phyloP scores from a whole-genome alignment of 306 rosid genomes.

The Medicago ruthenica region DNA sequence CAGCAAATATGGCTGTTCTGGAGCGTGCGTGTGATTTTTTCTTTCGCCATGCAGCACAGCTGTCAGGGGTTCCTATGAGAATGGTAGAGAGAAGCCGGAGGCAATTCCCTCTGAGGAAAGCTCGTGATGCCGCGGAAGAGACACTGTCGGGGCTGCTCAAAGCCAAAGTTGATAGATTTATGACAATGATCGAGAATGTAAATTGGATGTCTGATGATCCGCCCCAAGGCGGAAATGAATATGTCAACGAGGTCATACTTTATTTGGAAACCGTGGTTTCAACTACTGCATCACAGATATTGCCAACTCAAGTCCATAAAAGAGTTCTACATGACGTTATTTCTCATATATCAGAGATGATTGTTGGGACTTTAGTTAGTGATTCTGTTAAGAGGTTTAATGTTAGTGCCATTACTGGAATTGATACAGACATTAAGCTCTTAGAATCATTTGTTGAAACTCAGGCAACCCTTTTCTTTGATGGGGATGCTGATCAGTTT shows the following conservation, averaged over 20 bases:
- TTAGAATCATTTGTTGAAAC: slow-evolving; percentile 93
- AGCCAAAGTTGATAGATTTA: slow-evolving; percentile 74
- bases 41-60: slow-evolving; percentile 98
- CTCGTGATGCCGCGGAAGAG: slow-evolving; percentile 93
- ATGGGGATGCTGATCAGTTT: slow-evolving; percentile 79
- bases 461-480: slow-evolving; percentile 72
- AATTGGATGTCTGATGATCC: slow-evolving; percentile 92
- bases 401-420: slow-evolving; percentile 70
- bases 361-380: slow-evolving; percentile 73
- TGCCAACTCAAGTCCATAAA: slow-evolving; percentile 87
- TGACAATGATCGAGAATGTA: slow-evolving; percentile 82
- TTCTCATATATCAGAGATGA: slow-evolving; percentile 84
- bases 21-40: slow-evolving; percentile 98
- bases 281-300: slow-evolving; percentile 92
- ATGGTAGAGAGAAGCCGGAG: slow-evolving; percentile 95
- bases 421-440: slow-evolving; percentile 81
- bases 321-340: slow-evolving; percentile 87
- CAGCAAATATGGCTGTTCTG: slow-evolving; percentile 92
- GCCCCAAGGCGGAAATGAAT: slow-evolving; percentile 80
- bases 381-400: slow-evolving; percentile 87
- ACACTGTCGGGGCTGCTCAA: slow-evolving; percentile 65
- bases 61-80: slow-evolving; percentile 90
- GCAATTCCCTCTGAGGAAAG: slow-evolving; percentile 80
- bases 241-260: slow-evolving; percentile 86
- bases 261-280: slow-evolving; percentile 95